A percentile compares a stretch with the other conserved stretches of the same genome.
Evolutionary conservation across 331 rosid species (phyloP).

Genomic region (Pyrus hybrid): DNA sequence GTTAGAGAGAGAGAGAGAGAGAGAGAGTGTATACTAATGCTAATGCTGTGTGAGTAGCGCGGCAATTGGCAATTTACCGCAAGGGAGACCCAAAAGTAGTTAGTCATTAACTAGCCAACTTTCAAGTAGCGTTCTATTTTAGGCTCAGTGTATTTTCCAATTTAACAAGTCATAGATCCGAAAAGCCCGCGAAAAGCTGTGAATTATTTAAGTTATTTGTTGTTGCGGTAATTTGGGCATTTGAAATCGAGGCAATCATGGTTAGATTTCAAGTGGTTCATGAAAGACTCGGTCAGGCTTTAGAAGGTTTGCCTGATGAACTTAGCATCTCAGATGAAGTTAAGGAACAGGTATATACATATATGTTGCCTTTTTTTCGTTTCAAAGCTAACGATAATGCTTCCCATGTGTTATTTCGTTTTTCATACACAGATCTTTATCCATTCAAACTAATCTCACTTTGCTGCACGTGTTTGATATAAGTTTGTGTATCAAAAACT

Average conservation of each 20-base stretch:
- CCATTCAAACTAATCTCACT: too few species aligned
- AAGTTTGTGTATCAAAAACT: neutral
- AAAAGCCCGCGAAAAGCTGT: conserved; percentile 24
- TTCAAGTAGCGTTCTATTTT: conserved; percentile 14
- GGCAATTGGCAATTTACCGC: too few species aligned
- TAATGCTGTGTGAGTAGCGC: neutral
- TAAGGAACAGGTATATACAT: conserved; percentile 47
- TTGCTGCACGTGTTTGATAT: neutral
- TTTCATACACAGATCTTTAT: neutral
- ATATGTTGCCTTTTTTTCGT: neutral
- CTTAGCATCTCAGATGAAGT: conserved; percentile 57
- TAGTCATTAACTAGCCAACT: conserved; percentile 4
- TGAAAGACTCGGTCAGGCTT: conserved; percentile 39
- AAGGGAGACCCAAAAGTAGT: neutral
- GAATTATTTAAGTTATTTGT: neutral
- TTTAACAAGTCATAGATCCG: neutral
- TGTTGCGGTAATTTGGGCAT: conserved; percentile 24
- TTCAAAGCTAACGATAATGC: neutral
- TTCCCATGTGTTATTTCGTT: neutral
- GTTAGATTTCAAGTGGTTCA: conserved; percentile 35
- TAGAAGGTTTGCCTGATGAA: conserved; percentile 42
- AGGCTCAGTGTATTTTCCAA: neutral
- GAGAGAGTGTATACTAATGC: neutral
- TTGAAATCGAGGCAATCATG: conserved; percentile 52
- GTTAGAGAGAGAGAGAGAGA: too few species aligned